Base-by-base conservation (phyloP, 2,329 filamentous ascomycete species). In the Huntiella decipiens region DNA sequence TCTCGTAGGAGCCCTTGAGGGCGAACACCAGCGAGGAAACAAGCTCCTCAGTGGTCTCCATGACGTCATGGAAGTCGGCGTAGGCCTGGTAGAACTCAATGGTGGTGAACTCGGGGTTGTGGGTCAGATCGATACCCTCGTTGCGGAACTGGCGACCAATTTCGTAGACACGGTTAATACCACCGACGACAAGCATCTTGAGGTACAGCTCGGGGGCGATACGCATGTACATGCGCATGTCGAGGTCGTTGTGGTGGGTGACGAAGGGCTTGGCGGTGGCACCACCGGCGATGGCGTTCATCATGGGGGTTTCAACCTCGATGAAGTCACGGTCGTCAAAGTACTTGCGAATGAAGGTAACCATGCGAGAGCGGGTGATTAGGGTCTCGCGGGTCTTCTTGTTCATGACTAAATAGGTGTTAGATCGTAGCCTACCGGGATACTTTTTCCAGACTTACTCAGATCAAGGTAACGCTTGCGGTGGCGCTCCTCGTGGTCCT, bases 21-120 rank as follows among this genome's bases (percentile, higher is more conserved):
- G 85, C 71, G 73, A 93, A 87, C 59, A 95, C 88, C 4, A 96
- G 72, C 36, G 79, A 75, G 31, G 84, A 87, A 40, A 98, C 81
- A 28, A 98, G 79, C 59, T 95, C 87, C 63, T 98, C 91, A 1
- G 91, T 96, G 57, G 85, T 73, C 50, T 82, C 67, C 80, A 93
- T 85, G 50, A 95, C 68, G 58, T 96, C 91, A 62, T 92, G 82
- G 54, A 94, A 76, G 62, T 94, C 86, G 47, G 81, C 82, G 54
- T 86, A 96, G 3, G 91, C 88, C 74, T 82, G 79, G 65, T 98
- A 98, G 66, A 96, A 96, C 63, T 98, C 91, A 61, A 85, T 84
- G 19, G 85, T 93, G 38, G 91, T 98, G 68, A 98, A 98, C 61
- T 98, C 91, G 35, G 83, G 51, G 50, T 96, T 98, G 70, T 98